These are phyloP conservation scores for Sextonia rubra DNA, from an alignment of 164 flowering plant genomes.

Conservation along the genomic window DNA sequence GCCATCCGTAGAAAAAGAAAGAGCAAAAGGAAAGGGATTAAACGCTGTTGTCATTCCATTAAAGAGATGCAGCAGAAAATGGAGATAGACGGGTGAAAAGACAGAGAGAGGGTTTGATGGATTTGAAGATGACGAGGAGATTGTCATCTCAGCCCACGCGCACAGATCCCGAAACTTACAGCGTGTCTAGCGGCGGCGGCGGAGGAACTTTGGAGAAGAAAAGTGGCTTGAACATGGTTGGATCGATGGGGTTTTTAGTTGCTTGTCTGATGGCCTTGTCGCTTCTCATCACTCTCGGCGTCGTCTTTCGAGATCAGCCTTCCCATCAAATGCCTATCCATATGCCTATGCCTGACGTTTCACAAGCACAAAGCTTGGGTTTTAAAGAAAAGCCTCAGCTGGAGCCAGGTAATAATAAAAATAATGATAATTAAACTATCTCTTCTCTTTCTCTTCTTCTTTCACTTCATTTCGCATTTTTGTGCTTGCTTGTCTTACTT, in stretches of 20 bases:
- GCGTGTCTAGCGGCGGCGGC: neutral
- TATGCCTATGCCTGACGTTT: neutral
- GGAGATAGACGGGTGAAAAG: constrained; percentile 17
- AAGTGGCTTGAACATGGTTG: constrained; percentile 28
- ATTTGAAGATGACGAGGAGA: constrained; percentile 40
- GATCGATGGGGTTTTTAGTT: constrained; percentile 35
- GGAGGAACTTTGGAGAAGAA: constrained; percentile 24
- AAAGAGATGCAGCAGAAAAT: neutral
- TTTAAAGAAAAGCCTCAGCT: too few species aligned
- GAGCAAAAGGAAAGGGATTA: too few species aligned
- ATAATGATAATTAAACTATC: too few species aligned
- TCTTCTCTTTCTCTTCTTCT: too few species aligned
- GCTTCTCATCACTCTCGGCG: constrained; percentile 40
- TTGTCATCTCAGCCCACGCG: constrained; percentile 4
- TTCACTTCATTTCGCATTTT: too few species aligned
- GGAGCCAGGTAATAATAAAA: too few species aligned
- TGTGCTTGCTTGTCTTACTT: too few species aligned
- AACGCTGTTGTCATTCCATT: too few species aligned
- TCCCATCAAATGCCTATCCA: constrained; percentile 28
- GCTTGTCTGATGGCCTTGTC: constrained; percentile 41
- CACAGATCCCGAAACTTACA: constrained; percentile 25
- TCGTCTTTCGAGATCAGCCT: constrained; percentile 34
- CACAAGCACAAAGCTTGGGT: too few species aligned
- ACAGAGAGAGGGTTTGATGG: constrained; percentile 10
- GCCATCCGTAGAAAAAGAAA: too few species aligned